Conservation (phyloP, 2,329 filamentous ascomycete species). For the Berkeleyomyces rouxiae region DNA sequence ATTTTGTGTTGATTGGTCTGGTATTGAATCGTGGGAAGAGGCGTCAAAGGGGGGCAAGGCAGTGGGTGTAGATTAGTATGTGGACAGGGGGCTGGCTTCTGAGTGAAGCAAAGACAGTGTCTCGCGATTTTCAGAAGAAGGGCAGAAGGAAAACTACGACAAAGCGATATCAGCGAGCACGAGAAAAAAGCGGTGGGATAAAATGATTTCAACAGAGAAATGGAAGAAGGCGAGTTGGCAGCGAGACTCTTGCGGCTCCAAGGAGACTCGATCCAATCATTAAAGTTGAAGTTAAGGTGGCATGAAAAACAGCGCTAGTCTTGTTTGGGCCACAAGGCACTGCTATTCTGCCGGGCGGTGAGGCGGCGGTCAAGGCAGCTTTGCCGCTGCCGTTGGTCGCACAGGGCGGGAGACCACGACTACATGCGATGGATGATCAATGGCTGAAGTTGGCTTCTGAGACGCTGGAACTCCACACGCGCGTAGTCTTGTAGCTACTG, state of each 20-base stretch:
- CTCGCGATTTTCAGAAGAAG: neutral
- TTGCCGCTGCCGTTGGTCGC: neutral
- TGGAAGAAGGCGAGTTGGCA: neutral
- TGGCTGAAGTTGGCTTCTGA: neutral
- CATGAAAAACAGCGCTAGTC: conserved; percentile 25
- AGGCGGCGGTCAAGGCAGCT: conserved; percentile 5
- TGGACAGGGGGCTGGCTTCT: neutral
- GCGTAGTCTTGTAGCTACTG: neutral
- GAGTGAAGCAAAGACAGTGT: neutral
- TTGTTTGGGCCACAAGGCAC: conserved; percentile 17
- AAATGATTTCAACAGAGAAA: neutral
- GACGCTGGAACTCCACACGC: neutral
- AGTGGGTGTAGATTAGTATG: neutral
- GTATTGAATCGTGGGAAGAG: conserved; percentile 1
- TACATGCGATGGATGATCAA: neutral
- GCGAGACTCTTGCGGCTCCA: conserved; percentile 16
- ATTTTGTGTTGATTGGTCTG: conserved; percentile 22
- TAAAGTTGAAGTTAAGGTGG: conserved; percentile 25
- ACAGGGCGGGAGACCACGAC: neutral
- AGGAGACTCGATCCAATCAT: conserved; percentile 20
- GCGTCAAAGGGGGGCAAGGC: neutral
- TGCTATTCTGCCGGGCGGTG: conserved; percentile 25
- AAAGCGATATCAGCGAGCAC: neutral
- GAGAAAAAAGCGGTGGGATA: neutral
- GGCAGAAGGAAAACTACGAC: conserved; percentile 5